phyloP scores from a whole-genome alignment of 2,329 filamentous ascomycete genomes.

The Raffaelea albimanens region DNA sequence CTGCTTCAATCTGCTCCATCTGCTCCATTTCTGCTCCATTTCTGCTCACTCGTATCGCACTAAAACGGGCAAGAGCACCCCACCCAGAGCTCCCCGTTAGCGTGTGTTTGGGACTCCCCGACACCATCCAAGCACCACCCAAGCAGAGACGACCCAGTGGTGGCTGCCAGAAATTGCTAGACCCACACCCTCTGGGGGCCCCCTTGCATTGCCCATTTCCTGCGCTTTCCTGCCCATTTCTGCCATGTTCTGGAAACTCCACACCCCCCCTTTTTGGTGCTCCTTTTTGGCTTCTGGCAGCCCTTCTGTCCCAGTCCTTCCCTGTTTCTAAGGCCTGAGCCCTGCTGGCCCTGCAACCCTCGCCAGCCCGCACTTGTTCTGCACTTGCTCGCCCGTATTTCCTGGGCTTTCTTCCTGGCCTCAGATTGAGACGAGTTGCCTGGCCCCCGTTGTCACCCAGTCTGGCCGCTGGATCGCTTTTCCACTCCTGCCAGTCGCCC shows the following conservation, averaged over 20 bases:
- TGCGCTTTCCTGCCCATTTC: conserved; percentile 17
- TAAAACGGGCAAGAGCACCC: conserved; percentile 2
- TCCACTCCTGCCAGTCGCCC: background rate
- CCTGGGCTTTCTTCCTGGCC: background rate
- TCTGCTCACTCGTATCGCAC: conserved; percentile 2
- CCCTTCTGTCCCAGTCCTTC: background rate
- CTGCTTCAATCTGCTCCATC: no score
- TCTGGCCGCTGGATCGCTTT: background rate
- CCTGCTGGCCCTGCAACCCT: background rate
- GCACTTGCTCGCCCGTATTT: background rate
- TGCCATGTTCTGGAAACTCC: conserved; percentile 11
- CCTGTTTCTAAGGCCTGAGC: background rate
- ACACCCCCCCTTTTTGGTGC: background rate
- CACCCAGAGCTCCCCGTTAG: conserved; percentile 7
- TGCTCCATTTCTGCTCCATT: background rate
- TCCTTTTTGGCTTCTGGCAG: background rate
- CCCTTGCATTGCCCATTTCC: conserved; percentile 16
- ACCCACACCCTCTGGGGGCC: conserved; percentile 12
- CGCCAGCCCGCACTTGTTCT: background rate
- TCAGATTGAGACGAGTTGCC: background rate
- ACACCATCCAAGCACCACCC: background rate
- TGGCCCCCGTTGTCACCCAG: no score
- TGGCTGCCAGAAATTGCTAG: background rate
- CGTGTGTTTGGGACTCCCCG: conserved; percentile 9
- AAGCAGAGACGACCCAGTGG: background rate